phyloP scores from a whole-genome alignment of 805 yeast species.

The Sugiyamaella lignohabitans region DNA sequence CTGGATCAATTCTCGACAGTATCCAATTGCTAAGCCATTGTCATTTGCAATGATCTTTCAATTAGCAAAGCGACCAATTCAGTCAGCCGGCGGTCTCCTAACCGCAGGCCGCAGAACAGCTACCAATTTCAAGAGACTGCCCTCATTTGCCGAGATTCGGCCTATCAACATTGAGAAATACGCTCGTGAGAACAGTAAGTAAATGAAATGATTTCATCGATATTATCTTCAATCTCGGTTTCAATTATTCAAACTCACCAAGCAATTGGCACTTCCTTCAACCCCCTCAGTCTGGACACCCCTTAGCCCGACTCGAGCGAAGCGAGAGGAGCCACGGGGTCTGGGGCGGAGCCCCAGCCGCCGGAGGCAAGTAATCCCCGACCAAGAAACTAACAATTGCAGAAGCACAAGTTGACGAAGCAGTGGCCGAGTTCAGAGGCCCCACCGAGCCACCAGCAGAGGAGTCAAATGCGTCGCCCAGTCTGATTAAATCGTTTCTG shows the following conservation, averaged over 20 bases:
- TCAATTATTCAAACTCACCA: too few relatives aligned
- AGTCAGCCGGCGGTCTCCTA: background rate
- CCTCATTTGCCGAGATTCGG: slow-evolving; percentile 30
- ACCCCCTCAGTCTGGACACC: too few relatives aligned
- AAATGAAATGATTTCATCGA: background rate
- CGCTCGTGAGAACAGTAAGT: slow-evolving; percentile 20
- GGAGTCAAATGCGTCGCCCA: slow-evolving; percentile 11
- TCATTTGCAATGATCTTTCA: background rate
- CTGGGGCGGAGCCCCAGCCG: background rate
- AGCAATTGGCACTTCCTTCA: too few relatives aligned
- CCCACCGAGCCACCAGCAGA: slow-evolving; percentile 8
- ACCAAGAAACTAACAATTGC: background rate
- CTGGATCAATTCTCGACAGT: too few relatives aligned
- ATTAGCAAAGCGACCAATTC: background rate
- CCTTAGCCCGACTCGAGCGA: too few relatives aligned
- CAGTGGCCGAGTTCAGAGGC: slow-evolving; percentile 17
- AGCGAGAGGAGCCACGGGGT: background rate
- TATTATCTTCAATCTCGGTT: too few relatives aligned
- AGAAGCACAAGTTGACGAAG: slow-evolving; percentile 14
- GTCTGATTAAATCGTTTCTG: slow-evolving; percentile 33
- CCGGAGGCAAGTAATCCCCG: background rate
- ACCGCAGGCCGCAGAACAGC: background rate
- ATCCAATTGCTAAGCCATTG: too few relatives aligned
- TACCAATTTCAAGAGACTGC: slow-evolving; percentile 21
- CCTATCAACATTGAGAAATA: slow-evolving; percentile 29